These are phyloP conservation scores for Malassezia brasiliensis DNA, from an alignment of 1,284 basidiomycete species.

Conservation along the genomic window DNA sequence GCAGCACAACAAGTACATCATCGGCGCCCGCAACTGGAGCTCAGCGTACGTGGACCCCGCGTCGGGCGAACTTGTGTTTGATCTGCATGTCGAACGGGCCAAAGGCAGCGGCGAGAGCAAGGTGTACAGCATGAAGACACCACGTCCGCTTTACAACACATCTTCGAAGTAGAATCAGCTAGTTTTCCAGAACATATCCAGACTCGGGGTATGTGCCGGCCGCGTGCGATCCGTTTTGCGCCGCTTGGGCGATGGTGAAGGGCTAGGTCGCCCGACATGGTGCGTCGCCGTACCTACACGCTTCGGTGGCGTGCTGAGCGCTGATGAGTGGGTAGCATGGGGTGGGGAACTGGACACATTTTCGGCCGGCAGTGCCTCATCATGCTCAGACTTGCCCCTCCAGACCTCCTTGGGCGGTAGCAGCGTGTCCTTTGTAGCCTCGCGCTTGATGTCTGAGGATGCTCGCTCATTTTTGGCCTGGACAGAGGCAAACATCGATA, in stretches of 20 bases:
- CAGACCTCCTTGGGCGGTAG: too few species aligned
- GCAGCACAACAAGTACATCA: slow-evolving; percentile 58
- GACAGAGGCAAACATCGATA: slow-evolving; percentile 65
- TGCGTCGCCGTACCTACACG: too few species aligned
- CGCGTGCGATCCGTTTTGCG: neutral
- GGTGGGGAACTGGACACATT: too few species aligned
- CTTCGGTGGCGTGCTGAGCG: too few species aligned
- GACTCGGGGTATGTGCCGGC: slow-evolving; percentile 1
- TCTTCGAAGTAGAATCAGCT: neutral
- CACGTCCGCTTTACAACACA: slow-evolving; percentile 22
- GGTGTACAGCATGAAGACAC: slow-evolving; percentile 33
- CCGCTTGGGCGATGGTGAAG: neutral
- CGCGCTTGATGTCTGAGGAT: neutral
- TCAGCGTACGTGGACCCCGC: slow-evolving; percentile 58
- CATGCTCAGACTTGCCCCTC: too few species aligned
- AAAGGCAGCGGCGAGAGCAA: slow-evolving; percentile 37
- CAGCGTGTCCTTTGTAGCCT: too few species aligned
- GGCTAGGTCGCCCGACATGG: neutral
- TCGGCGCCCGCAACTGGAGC: slow-evolving; percentile 83
- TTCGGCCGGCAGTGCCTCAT: too few species aligned
- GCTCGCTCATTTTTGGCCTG: slow-evolving; percentile 2
- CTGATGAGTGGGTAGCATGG: too few species aligned
- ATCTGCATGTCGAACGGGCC: slow-evolving; percentile 66
- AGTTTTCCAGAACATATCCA: slow-evolving; percentile 8
- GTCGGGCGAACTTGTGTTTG: slow-evolving; percentile 67